Percentiles rank a stretch among this genome's conserved stretches.
phyloP scores from a whole-genome alignment of 306 rosid species.

The Fragaria ananassa region DNA sequence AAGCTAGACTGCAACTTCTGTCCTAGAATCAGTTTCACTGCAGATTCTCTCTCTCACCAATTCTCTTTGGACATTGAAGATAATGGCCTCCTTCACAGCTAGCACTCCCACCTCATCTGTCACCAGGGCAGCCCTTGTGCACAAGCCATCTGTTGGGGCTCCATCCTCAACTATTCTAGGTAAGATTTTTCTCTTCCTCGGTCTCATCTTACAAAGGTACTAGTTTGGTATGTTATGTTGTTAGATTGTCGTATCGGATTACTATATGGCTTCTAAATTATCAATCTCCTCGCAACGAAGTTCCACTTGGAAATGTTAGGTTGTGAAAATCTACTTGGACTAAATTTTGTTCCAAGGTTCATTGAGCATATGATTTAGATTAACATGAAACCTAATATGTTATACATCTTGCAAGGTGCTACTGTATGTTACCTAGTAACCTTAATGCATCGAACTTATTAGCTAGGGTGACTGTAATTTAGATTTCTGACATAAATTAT shows the following conservation, averaged over 20 bases:
- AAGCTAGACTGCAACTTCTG: not conserved
- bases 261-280: not conserved
- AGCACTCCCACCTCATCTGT: constrained; percentile 46
- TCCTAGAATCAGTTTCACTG: constrained; percentile 5
- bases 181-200: constrained; percentile 20
- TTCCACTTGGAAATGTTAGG: not conserved
- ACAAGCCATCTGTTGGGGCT: constrained; percentile 42
- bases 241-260: not conserved
- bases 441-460: not conserved
- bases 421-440: not conserved
- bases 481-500: not conserved
- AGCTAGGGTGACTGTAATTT: not conserved
- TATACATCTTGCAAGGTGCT: not conserved
- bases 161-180: constrained; percentile 71
- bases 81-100: constrained; percentile 80
- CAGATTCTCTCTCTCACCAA: constrained; percentile 19
- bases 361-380: not conserved
- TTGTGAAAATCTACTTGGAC: not conserved
- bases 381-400: not conserved
- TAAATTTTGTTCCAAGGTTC: not conserved
- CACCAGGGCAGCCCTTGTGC: constrained; percentile 48
- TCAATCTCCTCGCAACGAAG: not conserved
- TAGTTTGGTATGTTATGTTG: not conserved
- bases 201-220: not conserved
- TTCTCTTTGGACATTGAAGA: constrained; percentile 15